Conservation (phyloP, 2,329 filamentous ascomycete genomes). For the Alternaria longipes region DNA sequence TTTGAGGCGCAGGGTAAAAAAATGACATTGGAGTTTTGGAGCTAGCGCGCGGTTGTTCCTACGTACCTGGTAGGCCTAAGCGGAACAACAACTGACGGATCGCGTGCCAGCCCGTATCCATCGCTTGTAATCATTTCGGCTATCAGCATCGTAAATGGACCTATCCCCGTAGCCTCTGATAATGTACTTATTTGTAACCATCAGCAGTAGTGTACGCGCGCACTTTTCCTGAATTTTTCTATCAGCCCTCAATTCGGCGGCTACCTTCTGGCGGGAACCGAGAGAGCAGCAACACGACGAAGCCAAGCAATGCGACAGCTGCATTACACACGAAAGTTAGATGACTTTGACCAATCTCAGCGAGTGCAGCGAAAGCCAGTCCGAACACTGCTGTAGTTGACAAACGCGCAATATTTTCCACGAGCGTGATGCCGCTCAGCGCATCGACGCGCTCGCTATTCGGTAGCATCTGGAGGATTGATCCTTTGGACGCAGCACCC, state of each 20-base stretch:
- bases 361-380: conserved; percentile 70
- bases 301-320: conserved; percentile 63
- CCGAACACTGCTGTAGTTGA: conserved; percentile 72
- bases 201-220: background rate
- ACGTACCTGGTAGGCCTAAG: background rate
- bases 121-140: background rate
- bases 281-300: conserved; percentile 57
- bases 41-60: background rate
- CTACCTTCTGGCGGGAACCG: conserved; percentile 58
- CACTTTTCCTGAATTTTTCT: rapidly evolving
- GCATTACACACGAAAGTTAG: conserved; percentile 75
- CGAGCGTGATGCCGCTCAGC: conserved; percentile 72
- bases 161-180: background rate
- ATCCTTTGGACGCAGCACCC: conserved; percentile 74
- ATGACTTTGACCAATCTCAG: conserved; percentile 66
- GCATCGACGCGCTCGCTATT: conserved; percentile 70
- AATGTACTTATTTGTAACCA: background rate
- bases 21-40: background rate
- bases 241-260: conserved; percentile 6
- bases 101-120: background rate
- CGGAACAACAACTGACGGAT: background rate
- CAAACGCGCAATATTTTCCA: conserved; percentile 73
- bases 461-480: conserved; percentile 76
- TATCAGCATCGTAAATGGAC: background rate
- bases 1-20: background rate